These are phyloP conservation scores for Postia placenta DNA, from an alignment of 768 basidiomycete genomes.

Conservation along the genomic window DNA sequence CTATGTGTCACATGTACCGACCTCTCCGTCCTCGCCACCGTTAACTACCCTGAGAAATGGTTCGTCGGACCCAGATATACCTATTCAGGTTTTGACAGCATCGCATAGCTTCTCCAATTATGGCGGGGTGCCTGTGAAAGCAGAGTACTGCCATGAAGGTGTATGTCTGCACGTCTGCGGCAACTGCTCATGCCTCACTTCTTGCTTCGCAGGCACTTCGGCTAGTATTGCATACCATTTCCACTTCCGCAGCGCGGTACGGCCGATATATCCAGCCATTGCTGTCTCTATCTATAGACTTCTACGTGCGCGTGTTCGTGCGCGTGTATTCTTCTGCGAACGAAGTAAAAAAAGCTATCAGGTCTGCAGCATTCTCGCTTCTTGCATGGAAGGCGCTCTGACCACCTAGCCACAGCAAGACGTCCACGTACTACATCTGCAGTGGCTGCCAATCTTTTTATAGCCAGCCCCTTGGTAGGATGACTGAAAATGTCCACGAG, in stretches of 20 bases:
- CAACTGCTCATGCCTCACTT: not conserved
- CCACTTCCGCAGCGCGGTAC: constrained; percentile 85
- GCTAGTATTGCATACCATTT: constrained; percentile 80
- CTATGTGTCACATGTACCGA: constrained; percentile 97
- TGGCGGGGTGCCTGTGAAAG: constrained; percentile 82
- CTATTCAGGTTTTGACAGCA: not conserved
- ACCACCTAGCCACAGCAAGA: constrained; percentile 53
- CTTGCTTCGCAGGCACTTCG: constrained; percentile 65
- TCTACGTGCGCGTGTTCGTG: constrained; percentile 91
- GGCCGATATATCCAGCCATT: constrained; percentile 89
- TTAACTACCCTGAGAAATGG: constrained; percentile 98
- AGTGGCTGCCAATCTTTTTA: constrained; percentile 75
- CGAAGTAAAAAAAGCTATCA: constrained; percentile 77
- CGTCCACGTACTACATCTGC: constrained; percentile 81
- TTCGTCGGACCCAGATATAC: constrained; percentile 21
- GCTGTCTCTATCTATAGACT: constrained; percentile 90
- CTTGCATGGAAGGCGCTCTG: not conserved
- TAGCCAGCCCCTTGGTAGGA: constrained; percentile 79
- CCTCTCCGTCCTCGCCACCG: constrained; percentile 86
- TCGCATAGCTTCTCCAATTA: constrained; percentile 82
- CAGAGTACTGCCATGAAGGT: constrained; percentile 94
- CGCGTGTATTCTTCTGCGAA: constrained; percentile 65
- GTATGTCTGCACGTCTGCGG: constrained; percentile 36
- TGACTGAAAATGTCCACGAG: constrained; percentile 55
- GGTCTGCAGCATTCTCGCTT: constrained; percentile 34